Evolutionary conservation across 2,329 filamentous ascomycete species (phyloP).

Genomic region (Trichoderma arundinaceum): DNA sequence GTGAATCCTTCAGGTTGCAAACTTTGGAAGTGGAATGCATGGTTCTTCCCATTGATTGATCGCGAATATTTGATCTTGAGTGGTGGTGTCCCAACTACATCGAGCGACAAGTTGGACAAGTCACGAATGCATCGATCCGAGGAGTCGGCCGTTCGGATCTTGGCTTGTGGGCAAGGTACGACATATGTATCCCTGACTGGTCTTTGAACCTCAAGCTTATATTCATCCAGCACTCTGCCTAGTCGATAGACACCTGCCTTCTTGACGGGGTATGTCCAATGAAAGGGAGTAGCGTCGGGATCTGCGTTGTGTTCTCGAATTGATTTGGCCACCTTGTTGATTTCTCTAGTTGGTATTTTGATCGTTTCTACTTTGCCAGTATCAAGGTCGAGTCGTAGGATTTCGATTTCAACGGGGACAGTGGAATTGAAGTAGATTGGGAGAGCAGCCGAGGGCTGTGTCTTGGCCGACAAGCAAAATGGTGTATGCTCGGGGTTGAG

Average conservation of each 20-base stretch:
- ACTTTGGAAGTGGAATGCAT: slow-evolving; percentile 88
- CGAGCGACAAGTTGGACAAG: slow-evolving; percentile 80
- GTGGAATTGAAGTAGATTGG: slow-evolving; percentile 96
- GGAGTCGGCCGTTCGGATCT: slow-evolving; percentile 67
- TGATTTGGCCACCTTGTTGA: slow-evolving; percentile 75
- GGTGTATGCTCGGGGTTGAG: slow-evolving; percentile 82
- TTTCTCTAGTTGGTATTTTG: slow-evolving; percentile 72
- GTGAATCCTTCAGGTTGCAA: slow-evolving; percentile 86
- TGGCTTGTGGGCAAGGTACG: slow-evolving; percentile 81
- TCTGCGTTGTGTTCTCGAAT: slow-evolving; percentile 70
- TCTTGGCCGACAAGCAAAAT: slow-evolving; percentile 76
- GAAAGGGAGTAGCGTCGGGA: slow-evolving; percentile 63
- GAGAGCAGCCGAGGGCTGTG: slow-evolving; percentile 66
- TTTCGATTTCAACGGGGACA: slow-evolving; percentile 82
- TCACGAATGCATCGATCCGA: slow-evolving; percentile 82
- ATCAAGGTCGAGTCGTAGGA: slow-evolving; percentile 85
- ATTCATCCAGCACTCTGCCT: slow-evolving; percentile 85
- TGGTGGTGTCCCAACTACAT: slow-evolving; percentile 87
- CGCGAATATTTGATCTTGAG: slow-evolving; percentile 92
- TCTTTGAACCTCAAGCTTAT: slow-evolving; percentile 89
- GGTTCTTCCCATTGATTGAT: slow-evolving; percentile 80
- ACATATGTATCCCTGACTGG: slow-evolving; percentile 79
- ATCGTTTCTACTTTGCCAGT: slow-evolving; percentile 81
- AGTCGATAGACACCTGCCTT: slow-evolving; percentile 88
- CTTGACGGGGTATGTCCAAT: slow-evolving; percentile 76